Base-by-base conservation (phyloP, 2,329 filamentous ascomycete species). In the Microsporum canis region DNA sequence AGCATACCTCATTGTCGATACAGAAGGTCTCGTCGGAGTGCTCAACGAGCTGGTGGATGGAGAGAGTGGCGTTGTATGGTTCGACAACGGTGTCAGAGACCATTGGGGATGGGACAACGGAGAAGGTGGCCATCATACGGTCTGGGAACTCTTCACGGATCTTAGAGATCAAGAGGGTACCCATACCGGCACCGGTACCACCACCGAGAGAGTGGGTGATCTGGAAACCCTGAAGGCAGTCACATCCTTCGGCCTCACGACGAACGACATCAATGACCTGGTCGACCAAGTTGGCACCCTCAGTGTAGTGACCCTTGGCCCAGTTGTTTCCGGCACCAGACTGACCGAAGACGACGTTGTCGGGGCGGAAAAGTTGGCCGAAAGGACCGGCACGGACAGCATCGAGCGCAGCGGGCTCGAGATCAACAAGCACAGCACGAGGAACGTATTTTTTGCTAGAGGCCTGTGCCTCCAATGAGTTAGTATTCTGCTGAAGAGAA, bases 11-110 rank as follows among this genome's bases (percentile, higher is more conserved):
- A 84, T 99, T 99, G 79, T 99, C 94, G 78, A 99, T 99, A 83
- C 94, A 99, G 87, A 96, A 99, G 77, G 94, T 99, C 88, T 95
- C 91, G 77, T 99, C 94, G 58, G 94, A 99, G 87, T 99, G 96
- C 86, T 99, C 94, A 70, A 99, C 94, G 71, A 99, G 85, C 84
- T 99, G 94, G 82, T 99, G 94, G 70, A 99, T 85, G 72, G 94
- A 99, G 72, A 99, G 89, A 65, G 94, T 99, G 74, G 94, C 94
- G 82, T 99, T 99, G 86, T 99, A 99, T 70, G 94, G 94, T 84
- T 99, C 94, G 72, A 99, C 94, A 72, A 99, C 94, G 75, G 94
- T 99, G 78, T 99, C 94, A 65, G 94, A 99, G 73, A 99, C 94
- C 88, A 97, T 99, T 77, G 94, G 94, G 56, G 94, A 97, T 73